Evolutionary conservation across 345 rosid genomes (phyloP).

Genomic region (Gynandropsis gynandra): DNA sequence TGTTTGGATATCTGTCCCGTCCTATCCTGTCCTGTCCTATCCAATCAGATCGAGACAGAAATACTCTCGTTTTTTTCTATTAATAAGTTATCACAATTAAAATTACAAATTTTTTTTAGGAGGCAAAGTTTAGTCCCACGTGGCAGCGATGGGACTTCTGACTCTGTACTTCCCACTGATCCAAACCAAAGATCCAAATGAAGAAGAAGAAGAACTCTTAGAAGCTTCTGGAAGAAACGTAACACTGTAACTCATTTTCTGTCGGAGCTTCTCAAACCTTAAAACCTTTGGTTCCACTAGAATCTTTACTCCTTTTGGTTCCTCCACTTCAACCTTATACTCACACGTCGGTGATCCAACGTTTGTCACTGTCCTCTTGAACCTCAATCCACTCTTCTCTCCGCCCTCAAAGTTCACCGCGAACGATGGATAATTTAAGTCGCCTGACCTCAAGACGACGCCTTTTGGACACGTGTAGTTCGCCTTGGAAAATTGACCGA

Average conservation of each 20-base stretch:
- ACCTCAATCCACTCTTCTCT: constrained; percentile 18
- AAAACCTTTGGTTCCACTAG: constrained; percentile 47
- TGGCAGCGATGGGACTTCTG: constrained; percentile 59
- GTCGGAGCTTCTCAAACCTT: constrained; percentile 36
- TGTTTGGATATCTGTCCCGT: no score
- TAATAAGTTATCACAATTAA: no score
- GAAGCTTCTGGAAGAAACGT: constrained; percentile 27
- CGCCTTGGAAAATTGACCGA: constrained; percentile 36
- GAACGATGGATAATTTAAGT: constrained; percentile 59
- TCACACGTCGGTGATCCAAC: constrained; percentile 45
- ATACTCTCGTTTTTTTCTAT: no score
- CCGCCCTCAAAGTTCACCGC: constrained; percentile 41
- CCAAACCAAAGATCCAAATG: constrained; percentile 63
- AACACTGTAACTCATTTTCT: constrained; percentile 53
- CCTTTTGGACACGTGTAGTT: constrained; percentile 36
- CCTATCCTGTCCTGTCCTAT: no score
- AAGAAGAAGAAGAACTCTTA: constrained; percentile 8
- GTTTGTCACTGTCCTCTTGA: constrained; percentile 56
- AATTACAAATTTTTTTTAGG: no score
- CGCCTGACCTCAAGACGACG: constrained; percentile 30
- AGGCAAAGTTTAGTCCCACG: constrained; percentile 34
- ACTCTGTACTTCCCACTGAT: constrained; percentile 41
- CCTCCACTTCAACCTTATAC: constrained; percentile 37
- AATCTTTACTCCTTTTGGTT: constrained; percentile 44
- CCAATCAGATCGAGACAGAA: no score